A percentile compares a stretch with the other conserved stretches of the same genome.
These are phyloP conservation scores for Omphalea diandra DNA, from an alignment of 441 rosid genomes.

Conservation along the genomic window DNA sequence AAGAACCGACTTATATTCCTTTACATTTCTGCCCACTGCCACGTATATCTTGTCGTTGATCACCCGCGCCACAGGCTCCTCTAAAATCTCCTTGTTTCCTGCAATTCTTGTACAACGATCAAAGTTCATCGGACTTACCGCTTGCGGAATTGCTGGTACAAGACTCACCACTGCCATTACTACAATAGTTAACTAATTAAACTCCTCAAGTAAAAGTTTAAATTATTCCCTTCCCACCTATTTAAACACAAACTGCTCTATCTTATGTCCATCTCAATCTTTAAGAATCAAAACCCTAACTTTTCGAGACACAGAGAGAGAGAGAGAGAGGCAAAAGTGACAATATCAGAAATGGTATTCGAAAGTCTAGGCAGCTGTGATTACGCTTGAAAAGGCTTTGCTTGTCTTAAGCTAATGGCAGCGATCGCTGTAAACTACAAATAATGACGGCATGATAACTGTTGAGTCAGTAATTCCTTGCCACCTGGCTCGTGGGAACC, in stretches of 20 bases:
- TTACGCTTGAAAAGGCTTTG: conserved; percentile 24
- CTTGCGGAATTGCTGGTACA: conserved; percentile 35
- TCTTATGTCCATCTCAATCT: conserved; percentile 4
- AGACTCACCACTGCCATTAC: conserved; percentile 65
- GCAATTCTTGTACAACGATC: conserved; percentile 37
- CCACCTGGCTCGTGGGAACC: no score
- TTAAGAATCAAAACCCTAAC: background rate
- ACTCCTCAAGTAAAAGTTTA: no score
- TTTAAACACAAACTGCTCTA: no score
- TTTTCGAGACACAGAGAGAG: background rate
- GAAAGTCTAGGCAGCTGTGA: background rate
- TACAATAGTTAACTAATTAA: background rate
- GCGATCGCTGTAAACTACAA: background rate
- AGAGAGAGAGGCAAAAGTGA: no score
- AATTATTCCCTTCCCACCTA: no score
- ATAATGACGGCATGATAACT: background rate
- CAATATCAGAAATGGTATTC: no score
- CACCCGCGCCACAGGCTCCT: conserved; percentile 43
- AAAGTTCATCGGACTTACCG: conserved; percentile 35
- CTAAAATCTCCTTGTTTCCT: conserved; percentile 42
- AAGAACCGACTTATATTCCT: conserved; percentile 52
- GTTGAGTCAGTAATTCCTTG: background rate
- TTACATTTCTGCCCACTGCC: conserved; percentile 62
- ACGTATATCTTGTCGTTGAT: conserved; percentile 73
- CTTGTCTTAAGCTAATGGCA: conserved; percentile 19